Conservation (phyloP, 805 yeast species). For the Lachancea kluyveri region DNA sequence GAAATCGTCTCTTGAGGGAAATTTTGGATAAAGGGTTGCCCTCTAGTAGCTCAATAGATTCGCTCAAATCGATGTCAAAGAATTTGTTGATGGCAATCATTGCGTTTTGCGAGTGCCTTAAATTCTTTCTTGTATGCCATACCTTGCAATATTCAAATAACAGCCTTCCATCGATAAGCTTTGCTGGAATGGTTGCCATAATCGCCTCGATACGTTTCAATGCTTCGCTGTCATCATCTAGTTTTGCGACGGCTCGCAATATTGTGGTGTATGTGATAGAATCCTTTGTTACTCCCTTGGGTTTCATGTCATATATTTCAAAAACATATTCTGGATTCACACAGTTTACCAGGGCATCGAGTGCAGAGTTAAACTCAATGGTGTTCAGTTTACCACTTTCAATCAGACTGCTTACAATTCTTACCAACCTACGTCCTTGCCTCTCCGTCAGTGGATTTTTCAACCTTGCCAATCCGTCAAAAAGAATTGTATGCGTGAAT, state of each 20-base stretch:
- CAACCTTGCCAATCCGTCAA: conserved; percentile 39
- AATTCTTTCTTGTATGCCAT: conserved; percentile 12
- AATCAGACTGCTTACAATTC: conserved; percentile 29
- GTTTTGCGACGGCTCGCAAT: conserved; percentile 17
- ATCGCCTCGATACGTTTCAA: conserved; percentile 14
- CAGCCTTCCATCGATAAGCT: conserved; percentile 18
- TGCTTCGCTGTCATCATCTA: conserved; percentile 15
- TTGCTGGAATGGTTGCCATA: conserved; percentile 15
- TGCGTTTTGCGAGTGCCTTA: conserved; percentile 2
- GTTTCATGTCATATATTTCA: conserved; percentile 31
- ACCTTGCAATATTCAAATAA: conserved; percentile 21
- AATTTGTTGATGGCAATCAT: conserved; percentile 3
- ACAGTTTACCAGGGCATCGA: conserved; percentile 40
- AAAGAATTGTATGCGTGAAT: conserved; percentile 40
- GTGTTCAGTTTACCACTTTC: conserved; percentile 30
- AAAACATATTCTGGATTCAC: conserved; percentile 34
- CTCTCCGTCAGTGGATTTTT: conserved; percentile 26
- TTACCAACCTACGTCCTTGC: conserved; percentile 31
- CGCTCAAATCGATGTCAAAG: conserved; percentile 1
- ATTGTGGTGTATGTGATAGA: conserved; percentile 22
- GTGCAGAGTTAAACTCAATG: conserved; percentile 41
- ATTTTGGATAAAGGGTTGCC: too few species aligned
- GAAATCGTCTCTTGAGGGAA: conserved; percentile 1
- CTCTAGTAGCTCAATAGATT: too few species aligned
- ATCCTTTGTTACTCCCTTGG: conserved; percentile 15